Evolutionary conservation across 306 rosid genomes (phyloP).

Genomic region (Prunus davidiana): DNA sequence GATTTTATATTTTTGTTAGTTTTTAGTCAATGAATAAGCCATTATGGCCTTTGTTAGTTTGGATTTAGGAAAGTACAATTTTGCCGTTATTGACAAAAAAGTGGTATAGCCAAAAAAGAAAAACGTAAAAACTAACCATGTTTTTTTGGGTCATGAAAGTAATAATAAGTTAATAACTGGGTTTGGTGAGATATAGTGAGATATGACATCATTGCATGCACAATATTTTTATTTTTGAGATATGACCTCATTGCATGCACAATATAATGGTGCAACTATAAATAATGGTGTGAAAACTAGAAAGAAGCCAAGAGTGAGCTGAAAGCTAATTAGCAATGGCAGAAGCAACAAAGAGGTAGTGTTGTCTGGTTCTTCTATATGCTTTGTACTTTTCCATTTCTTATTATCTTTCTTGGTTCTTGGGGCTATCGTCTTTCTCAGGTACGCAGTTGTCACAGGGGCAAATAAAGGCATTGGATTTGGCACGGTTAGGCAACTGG

Average conservation of each 20-base stretch:
- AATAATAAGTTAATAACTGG: too few relatives aligned
- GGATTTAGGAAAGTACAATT: too few relatives aligned
- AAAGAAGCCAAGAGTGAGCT: background rate
- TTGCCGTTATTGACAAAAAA: too few relatives aligned
- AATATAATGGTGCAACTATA: too few relatives aligned
- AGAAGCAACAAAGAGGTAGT: background rate
- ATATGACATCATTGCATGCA: background rate
- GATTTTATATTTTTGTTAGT: too few relatives aligned
- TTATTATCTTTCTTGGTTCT: background rate
- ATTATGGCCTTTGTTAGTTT: too few relatives aligned
- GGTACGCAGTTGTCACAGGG: slow-evolving; percentile 43
- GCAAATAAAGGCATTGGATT: slow-evolving; percentile 36
- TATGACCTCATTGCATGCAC: background rate
- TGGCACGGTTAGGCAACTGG: slow-evolving; percentile 15
- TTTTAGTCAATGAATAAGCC: too few relatives aligned
- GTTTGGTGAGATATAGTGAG: too few relatives aligned
- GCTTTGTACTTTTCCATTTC: background rate
- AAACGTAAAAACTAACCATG: too few relatives aligned
- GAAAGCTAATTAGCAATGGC: background rate
- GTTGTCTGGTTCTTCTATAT: background rate
- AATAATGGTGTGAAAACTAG: background rate
- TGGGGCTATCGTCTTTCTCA: background rate
- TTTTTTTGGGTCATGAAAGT: too few relatives aligned
- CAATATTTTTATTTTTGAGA: background rate
- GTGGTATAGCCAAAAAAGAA: too few relatives aligned